Evolutionary conservation across 495 filamentous ascomycete genomes (phyloP).

Genomic region (Penicillium canariense): DNA sequence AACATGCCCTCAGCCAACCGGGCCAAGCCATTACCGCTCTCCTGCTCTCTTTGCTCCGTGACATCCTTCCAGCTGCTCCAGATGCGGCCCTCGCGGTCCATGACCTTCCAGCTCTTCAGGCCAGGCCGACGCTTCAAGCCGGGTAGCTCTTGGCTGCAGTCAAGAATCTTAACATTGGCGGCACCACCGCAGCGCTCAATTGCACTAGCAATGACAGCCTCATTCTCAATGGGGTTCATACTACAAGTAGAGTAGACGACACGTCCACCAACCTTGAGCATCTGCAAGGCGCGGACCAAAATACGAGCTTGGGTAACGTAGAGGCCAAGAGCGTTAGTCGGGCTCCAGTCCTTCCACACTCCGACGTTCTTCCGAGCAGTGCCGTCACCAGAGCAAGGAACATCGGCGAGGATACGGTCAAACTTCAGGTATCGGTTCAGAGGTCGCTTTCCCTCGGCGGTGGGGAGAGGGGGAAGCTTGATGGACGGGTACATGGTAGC

Average conservation of each 20-base stretch:
- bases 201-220: conserved; percentile 82
- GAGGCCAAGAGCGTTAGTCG: conserved; percentile 77
- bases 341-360: conserved; percentile 93
- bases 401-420: conserved; percentile 92
- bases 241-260: conserved; percentile 98
- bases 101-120: conserved; percentile 76
- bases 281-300: conserved; percentile 87
- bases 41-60: conserved; percentile 56
- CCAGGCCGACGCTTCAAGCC: conserved; percentile 72
- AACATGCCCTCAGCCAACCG: conserved; percentile 81
- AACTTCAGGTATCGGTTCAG: conserved; percentile 84
- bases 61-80: conserved; percentile 79
- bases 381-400: conserved; percentile 94
- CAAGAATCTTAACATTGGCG: conserved; percentile 76
- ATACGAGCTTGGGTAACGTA: conserved; percentile 84
- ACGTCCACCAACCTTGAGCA: conserved; percentile 91
- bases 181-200: conserved; percentile 88
- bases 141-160: conserved; percentile 74
- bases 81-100: conserved; percentile 73
- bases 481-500: conserved; percentile 94
- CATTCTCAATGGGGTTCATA: conserved; percentile 96
- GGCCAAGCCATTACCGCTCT: conserved; percentile 56
- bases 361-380: conserved; percentile 87
- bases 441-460: conserved; percentile 46
- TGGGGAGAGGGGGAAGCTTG: conserved; percentile 58